Base-by-base conservation (phyloP, 148 eudicot species). In the Spergularia marina region DNA sequence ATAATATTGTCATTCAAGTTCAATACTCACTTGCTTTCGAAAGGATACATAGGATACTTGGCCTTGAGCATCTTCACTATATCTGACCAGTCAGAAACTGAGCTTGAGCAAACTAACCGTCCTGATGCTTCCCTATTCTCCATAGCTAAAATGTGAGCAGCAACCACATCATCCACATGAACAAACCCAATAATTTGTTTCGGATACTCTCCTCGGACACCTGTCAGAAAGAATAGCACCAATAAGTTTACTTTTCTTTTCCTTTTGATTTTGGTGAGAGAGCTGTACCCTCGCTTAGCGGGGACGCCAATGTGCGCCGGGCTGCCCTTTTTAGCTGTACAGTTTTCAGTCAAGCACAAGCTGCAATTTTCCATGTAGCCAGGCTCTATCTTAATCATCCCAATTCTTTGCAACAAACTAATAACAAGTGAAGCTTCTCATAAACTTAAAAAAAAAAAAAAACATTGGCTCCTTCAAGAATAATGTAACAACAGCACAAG, bases 91-190 rank as follows among this genome's bases (percentile, higher is more conserved):
- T 88, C 87, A 74, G 86, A 80, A 15, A 91, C 96, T 56, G 89
- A 57, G 84, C 82, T 75, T 12, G 96, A 88, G 68, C 92, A 91
- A 70, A 89, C 55, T 10, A 88, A 80, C 65, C 96, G 83, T 47
- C 96, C 96, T 20, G 91, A 82, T 39, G 92, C 90, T 77, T 83
- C 73, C 10, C 67, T 77, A 70, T 87, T 83, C 77, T 87, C 96
- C 96, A 90, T 91, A 21, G 91, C 96, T 61, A 91, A 72, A 30
- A 91, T 77, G 81, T 91, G 92, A 41, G 92, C 92, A 74, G 78
- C 82, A 20, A 84, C 78, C 20, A 87, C 88, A 65, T 91, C 90
- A 14, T 89, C 83, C 73, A 86, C 82, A 71, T 91, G 96, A 74
- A 91, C 90, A 61, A 91, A 91, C 49, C 96, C 96, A 18, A 87